Percentiles rank a stretch among this genome's conserved stretches.
These are phyloP conservation scores for Aspergillus sp. DNA, from an alignment of 2,329 filamentous ascomycete species.

Conservation along the genomic window DNA sequence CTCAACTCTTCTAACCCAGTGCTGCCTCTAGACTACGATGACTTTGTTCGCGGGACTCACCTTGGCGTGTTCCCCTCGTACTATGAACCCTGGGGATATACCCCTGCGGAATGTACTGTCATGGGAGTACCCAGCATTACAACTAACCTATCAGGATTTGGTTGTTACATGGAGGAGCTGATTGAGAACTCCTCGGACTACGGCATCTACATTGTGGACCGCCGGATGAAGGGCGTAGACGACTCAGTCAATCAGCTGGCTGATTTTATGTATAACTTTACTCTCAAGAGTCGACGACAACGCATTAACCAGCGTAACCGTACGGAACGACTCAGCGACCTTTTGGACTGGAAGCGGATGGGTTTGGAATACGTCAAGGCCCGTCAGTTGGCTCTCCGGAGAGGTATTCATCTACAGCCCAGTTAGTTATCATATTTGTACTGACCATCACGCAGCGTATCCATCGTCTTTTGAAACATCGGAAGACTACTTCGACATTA, in stretches of 20 bases:
- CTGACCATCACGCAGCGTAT: conserved; percentile 61
- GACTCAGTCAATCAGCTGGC: conserved; percentile 96
- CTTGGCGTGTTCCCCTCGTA: conserved; percentile 95
- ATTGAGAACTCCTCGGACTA: conserved; percentile 98
- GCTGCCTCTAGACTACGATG: conserved; percentile 92
- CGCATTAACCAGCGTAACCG: conserved; percentile 98
- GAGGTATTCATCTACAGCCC: conserved; percentile 44
- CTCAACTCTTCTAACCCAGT: conserved; percentile 94
- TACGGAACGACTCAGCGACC: conserved; percentile 89
- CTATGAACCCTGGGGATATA: conserved; percentile 99
- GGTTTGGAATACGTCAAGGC: conserved; percentile 99
- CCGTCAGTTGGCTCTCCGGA: conserved; percentile 82
- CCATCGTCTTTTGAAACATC: conserved; percentile 75
- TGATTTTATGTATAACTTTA: conserved; percentile 91
- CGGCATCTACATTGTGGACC: conserved; percentile 98
- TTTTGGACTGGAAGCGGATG: conserved; percentile 99
- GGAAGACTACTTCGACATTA: conserved; percentile 84
- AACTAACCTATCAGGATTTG: conserved; percentile 95
- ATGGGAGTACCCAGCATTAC: conserved; percentile 99
- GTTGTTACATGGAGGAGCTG: conserved; percentile 98
- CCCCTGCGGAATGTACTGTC: conserved; percentile 94
- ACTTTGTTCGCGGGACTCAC: conserved; percentile 96
- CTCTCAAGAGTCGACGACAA: conserved; percentile 87
- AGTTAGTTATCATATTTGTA: not conserved
- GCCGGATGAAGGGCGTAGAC: conserved; percentile 90